Percentiles rank a stretch among this genome's conserved stretches.
Conservation (phyloP, 2,329 filamentous ascomycete species). For the Verticillium albo-atrum region DNA sequence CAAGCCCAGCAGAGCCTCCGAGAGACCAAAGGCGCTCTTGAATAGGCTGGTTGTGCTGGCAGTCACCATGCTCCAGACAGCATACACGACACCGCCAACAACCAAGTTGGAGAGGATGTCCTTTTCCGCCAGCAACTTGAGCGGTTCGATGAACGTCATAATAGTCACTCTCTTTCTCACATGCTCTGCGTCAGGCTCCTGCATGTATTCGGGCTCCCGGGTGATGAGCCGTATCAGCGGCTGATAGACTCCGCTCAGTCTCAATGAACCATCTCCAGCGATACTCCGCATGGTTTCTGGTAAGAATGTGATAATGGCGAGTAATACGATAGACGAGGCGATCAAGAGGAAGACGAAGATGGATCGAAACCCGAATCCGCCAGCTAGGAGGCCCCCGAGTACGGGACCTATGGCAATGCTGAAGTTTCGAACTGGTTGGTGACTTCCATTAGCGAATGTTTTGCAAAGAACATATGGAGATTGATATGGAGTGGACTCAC, state of each 20-base stretch:
- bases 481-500: too few species aligned
- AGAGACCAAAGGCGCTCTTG: slow-evolving; percentile 18
- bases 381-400: slow-evolving; percentile 22
- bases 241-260: slow-evolving; percentile 18
- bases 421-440: slow-evolving; percentile 21
- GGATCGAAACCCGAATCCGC: slow-evolving; percentile 3
- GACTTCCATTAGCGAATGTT: too few species aligned
- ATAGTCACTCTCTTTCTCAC: too few species aligned
- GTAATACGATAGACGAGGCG: slow-evolving; percentile 3
- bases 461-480: too few species aligned
- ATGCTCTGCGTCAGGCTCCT: too few species aligned
- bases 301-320: slow-evolving; percentile 17
- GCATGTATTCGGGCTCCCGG: too few species aligned
- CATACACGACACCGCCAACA: slow-evolving; percentile 30
- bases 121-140: slow-evolving; percentile 21
- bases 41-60: slow-evolving; percentile 33
- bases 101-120: slow-evolving; percentile 38
- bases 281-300: slow-evolving; percentile 22
- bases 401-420: slow-evolving; percentile 26
- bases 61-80: slow-evolving; percentile 44
- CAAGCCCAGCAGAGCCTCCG: not conserved
- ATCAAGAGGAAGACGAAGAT: too few species aligned
- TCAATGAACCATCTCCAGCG: slow-evolving; percentile 19
- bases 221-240: slow-evolving; percentile 10
- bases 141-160: too few species aligned